phyloP scores from a whole-genome alignment of 2,329 filamentous ascomycete species.

The Xylaria polymorpha region DNA sequence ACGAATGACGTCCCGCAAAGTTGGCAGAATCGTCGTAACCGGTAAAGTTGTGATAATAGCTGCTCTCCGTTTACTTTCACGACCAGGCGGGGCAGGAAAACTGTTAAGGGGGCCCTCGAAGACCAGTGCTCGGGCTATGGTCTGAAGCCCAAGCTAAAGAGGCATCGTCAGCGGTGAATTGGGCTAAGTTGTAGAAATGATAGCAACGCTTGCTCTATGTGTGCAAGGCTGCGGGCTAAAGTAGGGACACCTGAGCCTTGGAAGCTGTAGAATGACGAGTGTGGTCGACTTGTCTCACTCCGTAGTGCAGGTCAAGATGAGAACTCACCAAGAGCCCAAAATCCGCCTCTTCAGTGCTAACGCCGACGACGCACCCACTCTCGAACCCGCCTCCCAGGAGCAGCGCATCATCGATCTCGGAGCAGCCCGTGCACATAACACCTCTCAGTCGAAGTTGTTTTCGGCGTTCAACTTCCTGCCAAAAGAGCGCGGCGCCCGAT shows the following conservation, averaged over 20 bases:
- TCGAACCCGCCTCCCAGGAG: conserved; percentile 60
- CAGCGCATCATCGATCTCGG: conserved; percentile 61
- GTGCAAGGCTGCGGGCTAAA: neutral
- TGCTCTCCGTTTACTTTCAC: conserved; percentile 41
- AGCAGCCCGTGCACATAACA: conserved; percentile 57
- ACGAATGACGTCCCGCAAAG: conserved; percentile 56
- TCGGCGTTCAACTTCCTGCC: conserved; percentile 53
- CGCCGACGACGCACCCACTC: conserved; percentile 63
- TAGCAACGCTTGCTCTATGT: neutral
- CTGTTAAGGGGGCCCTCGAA: conserved; percentile 27
- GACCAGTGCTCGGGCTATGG: conserved; percentile 56
- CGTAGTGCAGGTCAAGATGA: neutral
- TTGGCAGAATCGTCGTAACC: conserved; percentile 54
- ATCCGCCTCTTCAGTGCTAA: conserved; percentile 65
- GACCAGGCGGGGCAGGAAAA: neutral
- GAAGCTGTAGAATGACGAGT: neutral
- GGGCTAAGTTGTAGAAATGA: neutral
- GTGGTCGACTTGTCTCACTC: neutral
- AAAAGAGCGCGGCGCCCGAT: conserved; percentile 57
- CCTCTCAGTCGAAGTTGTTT: conserved; percentile 50
- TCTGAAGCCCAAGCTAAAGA: conserved; percentile 59
- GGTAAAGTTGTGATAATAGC: conserved; percentile 64
- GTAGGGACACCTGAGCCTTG: neutral
- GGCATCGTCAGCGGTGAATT: conserved; percentile 10
- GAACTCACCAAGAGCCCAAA: conserved; percentile 59